phyloP scores from a whole-genome alignment of 352 stramenopile genomes.

The Phytopythium kandeliae region DNA sequence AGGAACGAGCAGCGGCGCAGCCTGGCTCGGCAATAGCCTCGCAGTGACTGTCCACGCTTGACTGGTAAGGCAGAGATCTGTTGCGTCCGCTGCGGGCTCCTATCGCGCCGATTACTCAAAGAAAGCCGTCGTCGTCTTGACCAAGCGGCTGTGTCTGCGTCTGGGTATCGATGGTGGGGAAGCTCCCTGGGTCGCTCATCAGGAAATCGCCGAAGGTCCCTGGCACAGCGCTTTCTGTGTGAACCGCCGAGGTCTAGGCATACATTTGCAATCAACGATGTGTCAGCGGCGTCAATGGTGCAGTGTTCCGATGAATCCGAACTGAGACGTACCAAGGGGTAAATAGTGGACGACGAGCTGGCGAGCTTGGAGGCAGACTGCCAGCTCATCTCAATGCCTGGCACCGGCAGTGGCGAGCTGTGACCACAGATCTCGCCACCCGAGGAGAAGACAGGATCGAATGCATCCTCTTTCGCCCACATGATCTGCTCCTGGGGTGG shows the following conservation, averaged over 20 bases:
- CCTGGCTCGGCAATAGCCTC: too few species aligned
- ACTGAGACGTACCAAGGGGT: neutral
- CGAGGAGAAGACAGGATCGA: neutral
- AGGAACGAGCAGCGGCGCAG: neutral
- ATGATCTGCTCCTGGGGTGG: neutral
- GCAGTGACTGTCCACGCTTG: too few species aligned
- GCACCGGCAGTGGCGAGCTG: neutral
- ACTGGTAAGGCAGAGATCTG: too few species aligned
- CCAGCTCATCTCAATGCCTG: neutral
- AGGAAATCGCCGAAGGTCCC: constrained; percentile 2
- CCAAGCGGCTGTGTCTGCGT: neutral
- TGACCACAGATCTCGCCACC: neutral
- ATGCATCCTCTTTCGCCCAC: constrained; percentile 1
- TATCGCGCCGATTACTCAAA: neutral
- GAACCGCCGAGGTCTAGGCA: neutral
- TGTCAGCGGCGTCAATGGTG: neutral
- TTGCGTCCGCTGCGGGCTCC: neutral
- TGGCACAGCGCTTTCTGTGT: neutral
- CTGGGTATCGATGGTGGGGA: neutral
- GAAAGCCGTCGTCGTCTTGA: constrained; percentile 2
- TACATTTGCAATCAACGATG: neutral
- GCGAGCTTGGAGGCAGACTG: neutral
- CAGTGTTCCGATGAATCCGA: neutral
- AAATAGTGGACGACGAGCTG: neutral
- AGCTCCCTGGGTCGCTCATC: neutral